These are phyloP conservation scores for Colletotrichum coccodes DNA, from an alignment of 2,329 filamentous ascomycete genomes.

Conservation along the genomic window DNA sequence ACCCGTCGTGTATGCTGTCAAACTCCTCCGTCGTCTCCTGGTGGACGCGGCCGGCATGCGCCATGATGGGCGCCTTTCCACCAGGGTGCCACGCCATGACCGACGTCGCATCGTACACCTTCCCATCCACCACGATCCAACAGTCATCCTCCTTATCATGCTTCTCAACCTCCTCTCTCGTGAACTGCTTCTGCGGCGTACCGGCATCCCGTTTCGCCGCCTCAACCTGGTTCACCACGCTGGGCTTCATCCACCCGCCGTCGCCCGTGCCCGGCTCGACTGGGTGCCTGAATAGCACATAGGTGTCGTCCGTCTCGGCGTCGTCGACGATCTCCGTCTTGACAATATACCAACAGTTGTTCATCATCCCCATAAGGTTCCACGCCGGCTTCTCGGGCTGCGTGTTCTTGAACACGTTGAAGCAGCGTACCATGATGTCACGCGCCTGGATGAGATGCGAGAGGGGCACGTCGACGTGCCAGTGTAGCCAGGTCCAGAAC, in stretches of 20 bases:
- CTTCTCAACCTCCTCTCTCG: slow-evolving; percentile 62
- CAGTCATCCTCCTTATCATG: slow-evolving; percentile 58
- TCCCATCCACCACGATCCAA: slow-evolving; percentile 63
- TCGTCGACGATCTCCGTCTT: slow-evolving; percentile 49
- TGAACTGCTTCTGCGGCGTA: slow-evolving; percentile 60
- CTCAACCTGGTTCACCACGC: slow-evolving; percentile 54
- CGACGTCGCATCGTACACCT: slow-evolving; percentile 60
- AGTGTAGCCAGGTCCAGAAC: slow-evolving; percentile 65
- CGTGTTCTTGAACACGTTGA: slow-evolving; percentile 61
- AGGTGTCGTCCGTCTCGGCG: slow-evolving; percentile 40
- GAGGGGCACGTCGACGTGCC: slow-evolving; percentile 60
- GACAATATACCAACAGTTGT: slow-evolving; percentile 61
- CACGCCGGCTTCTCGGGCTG: slow-evolving; percentile 56
- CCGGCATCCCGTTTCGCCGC: slow-evolving; percentile 54
- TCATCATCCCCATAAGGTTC: slow-evolving; percentile 66
- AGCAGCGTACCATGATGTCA: slow-evolving; percentile 56
- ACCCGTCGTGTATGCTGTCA: slow-evolving; percentile 60
- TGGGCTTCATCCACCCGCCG: slow-evolving; percentile 62
- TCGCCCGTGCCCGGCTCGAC: slow-evolving; percentile 52
- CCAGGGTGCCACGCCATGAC: slow-evolving; percentile 61
- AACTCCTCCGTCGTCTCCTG: slow-evolving; percentile 60
- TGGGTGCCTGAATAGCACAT: slow-evolving; percentile 57
- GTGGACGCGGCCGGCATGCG: slow-evolving; percentile 60
- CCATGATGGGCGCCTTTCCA: slow-evolving; percentile 57
- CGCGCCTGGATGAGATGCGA: slow-evolving; percentile 52